phyloP scores from a whole-genome alignment of 2,329 filamentous ascomycete genomes.

The Rutstroemia sp. region DNA sequence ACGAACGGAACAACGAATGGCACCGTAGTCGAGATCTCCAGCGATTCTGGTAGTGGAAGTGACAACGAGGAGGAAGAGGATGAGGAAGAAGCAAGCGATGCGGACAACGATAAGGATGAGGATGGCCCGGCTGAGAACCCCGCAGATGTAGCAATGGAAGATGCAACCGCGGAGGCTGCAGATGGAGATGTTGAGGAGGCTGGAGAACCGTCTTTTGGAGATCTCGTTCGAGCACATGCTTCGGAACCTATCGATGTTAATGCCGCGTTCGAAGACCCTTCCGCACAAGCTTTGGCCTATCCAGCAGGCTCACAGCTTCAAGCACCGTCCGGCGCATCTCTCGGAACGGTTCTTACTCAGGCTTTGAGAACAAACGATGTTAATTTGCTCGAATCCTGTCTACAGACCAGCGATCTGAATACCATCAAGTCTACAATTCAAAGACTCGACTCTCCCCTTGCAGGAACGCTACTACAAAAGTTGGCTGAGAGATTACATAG shows the following conservation, averaged over 20 bases:
- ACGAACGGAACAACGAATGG: conserved; percentile 14
- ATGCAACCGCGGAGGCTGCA: conserved; percentile 35
- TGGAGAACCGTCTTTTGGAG: conserved; percentile 68
- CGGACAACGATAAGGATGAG: conserved; percentile 39
- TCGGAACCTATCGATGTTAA: conserved; percentile 71
- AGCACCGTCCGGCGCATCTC: conserved; percentile 63
- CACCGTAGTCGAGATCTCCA: conserved; percentile 48
- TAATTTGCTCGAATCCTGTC: conserved; percentile 83
- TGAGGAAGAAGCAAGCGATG: conserved; percentile 39
- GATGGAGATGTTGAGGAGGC: conserved; percentile 29
- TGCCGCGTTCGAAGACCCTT: conserved; percentile 42
- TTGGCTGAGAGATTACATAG: conserved; percentile 82
- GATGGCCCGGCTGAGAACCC: conserved; percentile 14
- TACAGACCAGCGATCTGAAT: conserved; percentile 68
- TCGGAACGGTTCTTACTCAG: conserved; percentile 88
- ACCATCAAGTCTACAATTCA: conserved; percentile 87
- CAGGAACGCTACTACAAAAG: conserved; percentile 70
- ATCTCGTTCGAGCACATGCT: conserved; percentile 65
- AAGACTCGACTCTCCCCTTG: conserved; percentile 77
- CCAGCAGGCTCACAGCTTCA: conserved; percentile 21
- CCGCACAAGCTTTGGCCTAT: conserved; percentile 17
- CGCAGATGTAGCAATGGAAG: conserved; percentile 30
- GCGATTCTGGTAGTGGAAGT: conserved; percentile 40
- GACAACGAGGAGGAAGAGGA: conserved; percentile 36
- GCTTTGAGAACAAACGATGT: conserved; percentile 88